A percentile compares a stretch with the other conserved stretches of the same genome.
phyloP scores from a whole-genome alignment of 225 moss, liverwort and hornwort genomes.

The Neckera pumila region DNA sequence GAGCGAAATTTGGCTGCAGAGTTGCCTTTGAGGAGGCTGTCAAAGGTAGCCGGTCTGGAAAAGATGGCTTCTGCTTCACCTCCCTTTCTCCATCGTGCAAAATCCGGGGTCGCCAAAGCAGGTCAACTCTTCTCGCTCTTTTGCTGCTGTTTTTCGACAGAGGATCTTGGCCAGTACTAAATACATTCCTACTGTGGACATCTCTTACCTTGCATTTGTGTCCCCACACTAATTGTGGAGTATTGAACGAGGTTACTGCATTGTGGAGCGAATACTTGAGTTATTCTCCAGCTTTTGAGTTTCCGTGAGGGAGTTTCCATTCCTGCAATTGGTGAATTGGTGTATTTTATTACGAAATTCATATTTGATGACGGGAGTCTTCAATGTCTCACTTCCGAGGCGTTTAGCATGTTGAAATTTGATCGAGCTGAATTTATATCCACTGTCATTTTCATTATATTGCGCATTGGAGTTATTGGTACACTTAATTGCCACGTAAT shows the following conservation, averaged over 20 bases:
- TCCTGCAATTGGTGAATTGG: not conserved
- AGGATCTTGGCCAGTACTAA: not conserved
- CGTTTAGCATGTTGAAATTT: not conserved
- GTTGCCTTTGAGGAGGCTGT: conserved; percentile 31
- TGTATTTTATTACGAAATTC: not conserved
- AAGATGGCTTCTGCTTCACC: conserved; percentile 28
- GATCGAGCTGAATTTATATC: not conserved
- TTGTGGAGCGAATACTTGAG: not conserved
- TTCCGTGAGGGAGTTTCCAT: not conserved
- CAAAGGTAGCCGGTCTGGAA: conserved; percentile 12
- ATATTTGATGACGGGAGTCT: not conserved
- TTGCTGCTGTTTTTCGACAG: not conserved
- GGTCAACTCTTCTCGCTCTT: conserved; percentile 9
- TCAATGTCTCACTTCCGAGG: not conserved
- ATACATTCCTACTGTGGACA: not conserved
- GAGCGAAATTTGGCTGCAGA: conserved; percentile 26
- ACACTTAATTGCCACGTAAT: not conserved
- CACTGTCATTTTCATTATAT: not conserved
- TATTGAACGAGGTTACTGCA: not conserved
- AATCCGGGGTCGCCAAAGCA: conserved; percentile 43
- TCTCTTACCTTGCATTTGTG: not conserved
- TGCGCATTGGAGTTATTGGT: not conserved
- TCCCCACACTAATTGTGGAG: not conserved
- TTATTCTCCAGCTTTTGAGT: not conserved
- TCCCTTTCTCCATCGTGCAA: conserved; percentile 50